Base-by-base conservation (phyloP, 2,329 filamentous ascomycete species). In the Ophiostoma sp. region DNA sequence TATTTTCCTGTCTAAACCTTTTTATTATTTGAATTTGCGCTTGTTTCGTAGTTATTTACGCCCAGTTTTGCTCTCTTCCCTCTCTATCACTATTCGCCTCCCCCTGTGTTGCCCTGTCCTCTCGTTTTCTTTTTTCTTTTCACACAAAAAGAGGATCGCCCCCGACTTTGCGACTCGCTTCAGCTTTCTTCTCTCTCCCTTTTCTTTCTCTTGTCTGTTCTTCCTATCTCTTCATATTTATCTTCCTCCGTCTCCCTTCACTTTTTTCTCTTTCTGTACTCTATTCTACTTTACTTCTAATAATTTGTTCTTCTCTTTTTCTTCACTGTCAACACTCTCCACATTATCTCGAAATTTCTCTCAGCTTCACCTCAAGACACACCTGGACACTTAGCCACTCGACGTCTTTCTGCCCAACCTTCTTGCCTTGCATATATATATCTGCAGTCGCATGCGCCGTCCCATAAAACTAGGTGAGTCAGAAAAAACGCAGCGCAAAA, bases 21-120 rank as follows among this genome's bases (percentile, higher is more conserved):
- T 45, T 71, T 63, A 22, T 63, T 64, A 55, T 72, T 48, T 69
- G 55, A 73, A 25, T 73, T 70, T 75, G 72, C 63, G 72, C 69
- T 73, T 72, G 74, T 75, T 75, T 75, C 73, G 73, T 73, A 45
- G 64, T 31, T 72, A 70, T 73, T 75, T 73, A 48, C 70, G 61
- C 74, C 69, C 69, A 66, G 61, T 39, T 42, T 63, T 42, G 31
- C 22, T 42, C n/a, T 59, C 31, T 57, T 25, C 42, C 59, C 59
- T 50, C 25, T 48, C 19, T 57, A 63, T 31, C 28, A 19, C 19
- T 42, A 22, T 31, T 48, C 33, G 15, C 25, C 42, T 45, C 45
- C 48, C 59, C 33, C 25, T 59, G 22, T 36, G 50, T 11, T 70
- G 36, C 61, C 61, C 55, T 45, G 22, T 52, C 42, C 36, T 69